Conservation (phyloP, 83 land plant genomes). For the Picea abies region DNA sequence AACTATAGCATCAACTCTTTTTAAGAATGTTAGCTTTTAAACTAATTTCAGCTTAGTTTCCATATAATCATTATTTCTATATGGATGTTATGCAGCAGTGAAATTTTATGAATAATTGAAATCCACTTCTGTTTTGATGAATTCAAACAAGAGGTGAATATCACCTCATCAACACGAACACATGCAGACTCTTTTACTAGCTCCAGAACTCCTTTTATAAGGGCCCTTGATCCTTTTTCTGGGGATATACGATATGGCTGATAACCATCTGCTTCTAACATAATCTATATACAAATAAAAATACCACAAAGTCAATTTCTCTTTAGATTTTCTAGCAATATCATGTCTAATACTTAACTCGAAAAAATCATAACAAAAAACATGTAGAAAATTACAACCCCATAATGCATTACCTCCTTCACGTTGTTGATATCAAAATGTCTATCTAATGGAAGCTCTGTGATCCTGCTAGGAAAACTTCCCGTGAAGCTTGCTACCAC, state of each 20-base stretch:
- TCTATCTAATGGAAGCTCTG: slow-evolving; percentile 85
- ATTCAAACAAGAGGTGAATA: neutral
- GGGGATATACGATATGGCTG: slow-evolving; percentile 98
- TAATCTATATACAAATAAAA: slow-evolving; percentile 47
- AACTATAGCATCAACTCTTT: too few species aligned
- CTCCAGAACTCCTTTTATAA: slow-evolving; percentile 85
- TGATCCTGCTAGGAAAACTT: slow-evolving; percentile 87
- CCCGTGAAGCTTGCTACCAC: slow-evolving; percentile 96
- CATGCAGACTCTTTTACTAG: slow-evolving; percentile 92
- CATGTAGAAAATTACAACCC: neutral
- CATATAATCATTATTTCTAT: neutral
- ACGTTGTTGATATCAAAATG: slow-evolving; percentile 88
- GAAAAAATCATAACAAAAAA: neutral
- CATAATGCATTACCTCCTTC: slow-evolving; percentile 56
- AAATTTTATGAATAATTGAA: neutral
- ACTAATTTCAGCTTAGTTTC: neutral
- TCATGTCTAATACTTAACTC: neutral
- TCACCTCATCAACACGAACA: slow-evolving; percentile 96
- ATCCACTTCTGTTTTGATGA: too few species aligned
- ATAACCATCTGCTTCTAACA: slow-evolving; percentile 99
- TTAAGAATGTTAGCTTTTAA: neutral
- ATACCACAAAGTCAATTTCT: neutral
- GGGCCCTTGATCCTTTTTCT: slow-evolving; percentile 89
- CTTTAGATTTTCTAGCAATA: neutral
- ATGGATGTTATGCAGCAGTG: neutral